A percentile compares a stretch with the other conserved stretches of the same genome.
Evolutionary conservation across 192 early-diverging fungal species (phyloP).

Genomic region (Lobosporangium transversale): DNA sequence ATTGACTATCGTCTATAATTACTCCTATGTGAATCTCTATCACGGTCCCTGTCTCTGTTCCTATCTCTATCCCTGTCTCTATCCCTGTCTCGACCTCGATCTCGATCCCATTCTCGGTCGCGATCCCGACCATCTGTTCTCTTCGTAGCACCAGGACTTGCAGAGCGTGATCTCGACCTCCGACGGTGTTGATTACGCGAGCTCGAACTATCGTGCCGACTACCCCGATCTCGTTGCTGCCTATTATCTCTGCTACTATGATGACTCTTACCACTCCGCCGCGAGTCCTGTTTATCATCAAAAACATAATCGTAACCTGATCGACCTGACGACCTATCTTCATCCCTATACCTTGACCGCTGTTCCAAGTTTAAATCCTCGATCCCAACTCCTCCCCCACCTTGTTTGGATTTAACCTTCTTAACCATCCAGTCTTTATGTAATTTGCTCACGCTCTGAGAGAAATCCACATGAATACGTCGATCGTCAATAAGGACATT

Average conservation of each 20-base stretch:
- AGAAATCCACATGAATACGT: conserved; percentile 97
- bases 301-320: conserved; percentile 61
- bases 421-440: conserved; percentile 82
- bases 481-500: conserved; percentile 96
- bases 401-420: conserved; percentile 43
- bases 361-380: conserved; percentile 63
- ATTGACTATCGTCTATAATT: no score
- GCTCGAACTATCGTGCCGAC: conserved; percentile 3
- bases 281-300: conserved; percentile 15
- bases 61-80: no score
- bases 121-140: conserved; percentile 17
- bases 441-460: conserved; percentile 90
- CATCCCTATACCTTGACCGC: conserved; percentile 63
- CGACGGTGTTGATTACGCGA: neutral
- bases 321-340: conserved; percentile 8
- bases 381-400: conserved; percentile 42
- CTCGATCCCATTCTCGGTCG: neutral
- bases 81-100: neutral
- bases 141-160: conserved; percentile 18
- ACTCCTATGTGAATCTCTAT: no score
- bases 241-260: conserved; percentile 7
- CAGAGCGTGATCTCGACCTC: conserved; percentile 28
- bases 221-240: conserved; percentile 19
- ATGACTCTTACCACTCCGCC: conserved; percentile 9
- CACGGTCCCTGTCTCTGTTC: no score